Conservation (phyloP, 768 basidiomycete genomes). For the Panaeolus cyanescens region DNA sequence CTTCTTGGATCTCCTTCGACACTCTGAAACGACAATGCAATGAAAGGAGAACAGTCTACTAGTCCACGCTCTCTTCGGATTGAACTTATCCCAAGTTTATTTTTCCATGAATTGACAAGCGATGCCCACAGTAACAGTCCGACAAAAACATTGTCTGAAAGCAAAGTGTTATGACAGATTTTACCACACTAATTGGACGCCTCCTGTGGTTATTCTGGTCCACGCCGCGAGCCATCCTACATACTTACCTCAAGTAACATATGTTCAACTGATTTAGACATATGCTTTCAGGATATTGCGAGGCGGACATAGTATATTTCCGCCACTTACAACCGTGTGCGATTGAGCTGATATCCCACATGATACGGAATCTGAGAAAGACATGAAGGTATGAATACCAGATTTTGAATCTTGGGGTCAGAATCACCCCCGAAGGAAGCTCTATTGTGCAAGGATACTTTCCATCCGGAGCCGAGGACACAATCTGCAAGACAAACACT, state of each 20-base stretch:
- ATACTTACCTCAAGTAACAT: background rate
- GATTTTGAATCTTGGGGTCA: conserved; percentile 1
- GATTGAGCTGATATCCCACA: background rate
- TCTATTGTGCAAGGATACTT: background rate
- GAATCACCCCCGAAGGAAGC: background rate
- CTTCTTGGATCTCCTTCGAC: background rate
- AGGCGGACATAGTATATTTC: conserved; percentile 3
- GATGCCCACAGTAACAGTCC: no score
- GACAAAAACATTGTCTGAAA: no score
- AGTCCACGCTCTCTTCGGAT: background rate
- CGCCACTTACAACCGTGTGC: conserved; percentile 1
- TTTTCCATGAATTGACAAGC: no score
- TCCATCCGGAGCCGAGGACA: conserved; percentile 1
- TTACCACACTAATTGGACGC: no score
- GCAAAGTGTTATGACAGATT: no score
- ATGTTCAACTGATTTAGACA: background rate
- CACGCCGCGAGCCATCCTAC: background rate
- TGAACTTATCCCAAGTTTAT: background rate
- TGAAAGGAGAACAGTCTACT: background rate
- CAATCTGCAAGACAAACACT: background rate
- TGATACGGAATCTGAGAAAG: conserved; percentile 1
- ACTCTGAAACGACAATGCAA: background rate
- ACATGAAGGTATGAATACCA: background rate
- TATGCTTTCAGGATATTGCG: background rate
- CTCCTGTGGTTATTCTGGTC: background rate